These are phyloP conservation scores for Hamigera avellanea DNA, from an alignment of 495 filamentous ascomycete species.

Conservation along the genomic window DNA sequence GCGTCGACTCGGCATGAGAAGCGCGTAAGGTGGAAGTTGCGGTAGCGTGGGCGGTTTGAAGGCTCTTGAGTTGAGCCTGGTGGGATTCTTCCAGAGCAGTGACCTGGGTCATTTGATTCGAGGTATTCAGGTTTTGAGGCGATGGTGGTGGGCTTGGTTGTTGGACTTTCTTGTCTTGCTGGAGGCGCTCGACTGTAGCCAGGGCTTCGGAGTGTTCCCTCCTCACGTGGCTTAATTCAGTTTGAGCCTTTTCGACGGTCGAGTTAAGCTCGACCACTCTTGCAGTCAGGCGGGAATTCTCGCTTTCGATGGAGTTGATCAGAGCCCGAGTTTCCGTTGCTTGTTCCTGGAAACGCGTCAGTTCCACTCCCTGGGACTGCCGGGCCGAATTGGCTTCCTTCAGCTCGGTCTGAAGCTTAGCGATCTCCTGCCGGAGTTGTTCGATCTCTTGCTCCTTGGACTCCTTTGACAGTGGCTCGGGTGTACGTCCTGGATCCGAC, in stretches of 20 bases:
- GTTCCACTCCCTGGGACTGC: conserved; percentile 23
- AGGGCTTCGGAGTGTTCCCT: conserved; percentile 31
- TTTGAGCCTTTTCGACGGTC: conserved; percentile 20
- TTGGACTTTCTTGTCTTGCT: conserved; percentile 57
- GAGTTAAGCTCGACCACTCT: conserved; percentile 24
- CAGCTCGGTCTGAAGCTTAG: conserved; percentile 18
- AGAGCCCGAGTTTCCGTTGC: conserved; percentile 29
- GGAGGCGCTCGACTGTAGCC: conserved; percentile 74
- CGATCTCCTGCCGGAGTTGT: conserved; percentile 18
- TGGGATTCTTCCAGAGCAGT: conserved; percentile 21
- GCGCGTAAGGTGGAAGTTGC: conserved; percentile 27
- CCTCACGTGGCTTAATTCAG: conserved; percentile 22
- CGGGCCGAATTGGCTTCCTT: conserved; percentile 15
- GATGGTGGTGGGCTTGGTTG: conserved; percentile 20
- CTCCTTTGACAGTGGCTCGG: conserved; percentile 8
- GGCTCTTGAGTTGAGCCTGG: conserved; percentile 26
- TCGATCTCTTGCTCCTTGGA: conserved; percentile 11
- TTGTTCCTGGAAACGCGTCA: conserved; percentile 23
- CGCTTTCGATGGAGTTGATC: conserved; percentile 33
- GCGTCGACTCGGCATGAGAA: conserved; percentile 32
- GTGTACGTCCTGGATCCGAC: conserved; percentile 6
- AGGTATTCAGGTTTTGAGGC: conserved; percentile 9
- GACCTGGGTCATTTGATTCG: conserved; percentile 4
- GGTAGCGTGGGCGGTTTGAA: conserved; percentile 26
- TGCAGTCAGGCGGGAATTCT: conserved; percentile 30